Conservation (phyloP, 116 monocot species). For the Phalaenopsis hybrid region DNA sequence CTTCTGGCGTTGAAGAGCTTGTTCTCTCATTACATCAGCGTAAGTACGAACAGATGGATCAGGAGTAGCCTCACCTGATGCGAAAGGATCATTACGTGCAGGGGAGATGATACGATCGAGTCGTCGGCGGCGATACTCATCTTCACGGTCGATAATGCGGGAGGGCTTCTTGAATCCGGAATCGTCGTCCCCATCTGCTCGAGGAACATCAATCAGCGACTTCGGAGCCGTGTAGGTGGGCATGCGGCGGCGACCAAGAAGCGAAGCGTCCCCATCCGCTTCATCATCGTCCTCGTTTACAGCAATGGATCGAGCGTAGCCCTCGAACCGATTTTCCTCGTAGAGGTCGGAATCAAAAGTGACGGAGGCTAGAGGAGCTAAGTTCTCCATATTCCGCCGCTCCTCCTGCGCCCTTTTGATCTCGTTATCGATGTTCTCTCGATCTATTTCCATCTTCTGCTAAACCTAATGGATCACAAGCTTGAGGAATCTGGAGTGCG, state of each 20-base stretch:
- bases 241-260: conserved; percentile 47
- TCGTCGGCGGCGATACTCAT: conserved; percentile 71
- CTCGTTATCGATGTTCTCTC: conserved; percentile 31
- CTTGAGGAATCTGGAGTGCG: not conserved
- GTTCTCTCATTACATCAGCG: conserved; percentile 81
- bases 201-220: conserved; percentile 47
- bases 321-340: conserved; percentile 78
- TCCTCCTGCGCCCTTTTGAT: conserved; percentile 82
- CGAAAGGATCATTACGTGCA: conserved; percentile 77
- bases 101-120: conserved; percentile 75
- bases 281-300: conserved; percentile 63
- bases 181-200: conserved; percentile 43
- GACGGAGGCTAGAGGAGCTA: conserved; percentile 56
- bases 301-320: conserved; percentile 80
- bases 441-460: conserved; percentile 28
- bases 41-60: conserved; percentile 73
- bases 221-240: conserved; percentile 75
- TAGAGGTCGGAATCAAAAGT: conserved; percentile 89
- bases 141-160: conserved; percentile 81
- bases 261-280: conserved; percentile 25
- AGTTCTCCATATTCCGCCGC: conserved; percentile 70
- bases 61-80: conserved; percentile 74
- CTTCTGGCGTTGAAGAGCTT: conserved; percentile 63
- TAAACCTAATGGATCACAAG: not conserved
- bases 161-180: conserved; percentile 59